Conservation (phyloP, 2,329 filamentous ascomycete species). For the Ascomycota sp. region DNA sequence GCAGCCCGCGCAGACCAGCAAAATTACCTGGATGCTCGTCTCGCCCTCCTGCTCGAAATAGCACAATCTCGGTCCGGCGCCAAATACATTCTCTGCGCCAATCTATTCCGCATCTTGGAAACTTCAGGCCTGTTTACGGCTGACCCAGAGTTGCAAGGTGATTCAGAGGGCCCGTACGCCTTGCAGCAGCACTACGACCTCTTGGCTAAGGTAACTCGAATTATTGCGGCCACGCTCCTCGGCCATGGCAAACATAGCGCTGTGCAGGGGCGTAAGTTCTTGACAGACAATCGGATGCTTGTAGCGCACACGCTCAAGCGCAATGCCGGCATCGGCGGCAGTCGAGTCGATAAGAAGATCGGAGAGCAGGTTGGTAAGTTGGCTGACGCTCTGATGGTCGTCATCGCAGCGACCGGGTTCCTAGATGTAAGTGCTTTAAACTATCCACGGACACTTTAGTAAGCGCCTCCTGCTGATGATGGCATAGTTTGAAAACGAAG, state of each 20-base stretch:
- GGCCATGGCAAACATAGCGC: slow-evolving; percentile 66
- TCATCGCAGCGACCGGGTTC: slow-evolving; percentile 66
- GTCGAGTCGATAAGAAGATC: slow-evolving; percentile 16
- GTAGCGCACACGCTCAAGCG: slow-evolving; percentile 82
- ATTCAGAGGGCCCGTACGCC: slow-evolving; percentile 44
- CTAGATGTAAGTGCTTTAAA: slow-evolving; percentile 43
- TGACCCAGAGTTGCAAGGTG: slow-evolving; percentile 78
- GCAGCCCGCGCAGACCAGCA: slow-evolving; percentile 20
- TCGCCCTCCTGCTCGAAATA: slow-evolving; percentile 64
- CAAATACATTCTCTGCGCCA: slow-evolving; percentile 66
- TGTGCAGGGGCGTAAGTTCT: slow-evolving; percentile 55
- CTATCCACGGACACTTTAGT: not conserved
- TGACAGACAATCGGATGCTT: slow-evolving; percentile 60
- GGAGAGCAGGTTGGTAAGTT: slow-evolving; percentile 49
- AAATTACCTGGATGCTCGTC: slow-evolving; percentile 42
- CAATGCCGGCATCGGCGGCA: slow-evolving; percentile 50
- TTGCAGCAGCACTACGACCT: slow-evolving; percentile 67
- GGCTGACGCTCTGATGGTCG: slow-evolving; percentile 62
- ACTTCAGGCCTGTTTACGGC: slow-evolving; percentile 68
- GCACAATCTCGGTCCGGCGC: slow-evolving; percentile 70
- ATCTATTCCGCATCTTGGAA: slow-evolving; percentile 61
- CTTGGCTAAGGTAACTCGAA: slow-evolving; percentile 55
- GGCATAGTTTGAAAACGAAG: slow-evolving; percentile 19
- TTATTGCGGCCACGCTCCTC: slow-evolving; percentile 63
- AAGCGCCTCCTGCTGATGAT: slow-evolving; percentile 3